Base-by-base conservation (phyloP, 768 basidiomycete species). In the Boletus eberwhitei region DNA sequence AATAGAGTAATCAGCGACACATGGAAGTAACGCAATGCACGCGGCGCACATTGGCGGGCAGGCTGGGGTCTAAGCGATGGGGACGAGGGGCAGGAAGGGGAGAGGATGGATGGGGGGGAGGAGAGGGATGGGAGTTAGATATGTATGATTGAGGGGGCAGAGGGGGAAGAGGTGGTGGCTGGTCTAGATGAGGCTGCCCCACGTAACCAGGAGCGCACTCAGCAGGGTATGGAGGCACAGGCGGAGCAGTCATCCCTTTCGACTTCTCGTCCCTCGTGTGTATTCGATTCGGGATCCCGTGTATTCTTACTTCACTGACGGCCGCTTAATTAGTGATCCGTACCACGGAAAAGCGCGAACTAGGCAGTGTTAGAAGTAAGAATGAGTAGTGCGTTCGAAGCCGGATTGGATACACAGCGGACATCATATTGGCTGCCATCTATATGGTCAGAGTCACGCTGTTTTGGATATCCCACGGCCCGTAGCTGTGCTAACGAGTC, bases 41-140 rank as follows among this genome's bases (percentile, higher is more conserved):
- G 59, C 50, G n/a, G 76, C 80, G 66, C 65, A 86, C 87, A 63
- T 86, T 85, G 32, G 79, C 77, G 19, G 86, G 83, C 1, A 88
- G 66, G 57, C 74, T 76, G 11, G 83, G 83, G 60, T 85, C 81
- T 13, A 85, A 52, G 37, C 81, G 78, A 60, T 86, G 83, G 0
- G 88, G 86, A 12, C 83, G 75, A 5, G 88, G 88, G 0, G 88
- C 88, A 3, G 78, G 88, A 69, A 4, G 86, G 76, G 55, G 81
- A 63, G 59, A 77, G 77, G 81, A 58, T 77, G 83, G 1, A 69
- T 61, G 64, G 16, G 65, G 60, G 21, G 64, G 55, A 12, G 61
- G 57, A 39, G 59, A 22, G 8, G 63, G 42, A 59, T 64, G 46
- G 55, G 64, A 51, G 57, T 62, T 48, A 45, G 52, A 64, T 61